Evolutionary conservation across 1,284 basidiomycete genomes (phyloP).

Genomic region (Moniliophthora roreri): DNA sequence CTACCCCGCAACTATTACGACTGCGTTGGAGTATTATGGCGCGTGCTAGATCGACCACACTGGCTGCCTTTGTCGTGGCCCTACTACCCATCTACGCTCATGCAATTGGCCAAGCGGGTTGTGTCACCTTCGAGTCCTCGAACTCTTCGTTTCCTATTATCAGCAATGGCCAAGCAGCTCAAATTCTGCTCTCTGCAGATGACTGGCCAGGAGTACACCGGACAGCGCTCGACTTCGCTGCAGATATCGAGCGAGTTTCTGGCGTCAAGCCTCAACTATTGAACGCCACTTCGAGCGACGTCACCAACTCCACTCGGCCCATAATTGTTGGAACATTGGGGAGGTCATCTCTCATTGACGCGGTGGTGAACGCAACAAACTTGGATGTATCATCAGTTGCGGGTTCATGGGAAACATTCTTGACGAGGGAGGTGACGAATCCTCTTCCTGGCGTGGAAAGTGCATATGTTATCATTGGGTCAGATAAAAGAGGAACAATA

Average conservation of each 20-base stretch:
- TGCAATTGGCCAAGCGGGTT: too few species aligned
- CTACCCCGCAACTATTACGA: too few species aligned
- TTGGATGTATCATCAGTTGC: conserved; percentile 56
- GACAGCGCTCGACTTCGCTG: conserved; percentile 58
- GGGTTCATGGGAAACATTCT: conserved; percentile 67
- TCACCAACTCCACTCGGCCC: conserved; percentile 29
- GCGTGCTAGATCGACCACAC: too few species aligned
- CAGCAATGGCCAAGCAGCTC: conserved; percentile 41
- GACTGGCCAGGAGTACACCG: conserved; percentile 69
- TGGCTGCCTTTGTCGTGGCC: too few species aligned
- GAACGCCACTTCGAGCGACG: conserved; percentile 40
- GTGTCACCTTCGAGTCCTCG: conserved; percentile 27
- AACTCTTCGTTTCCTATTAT: conserved; percentile 39
- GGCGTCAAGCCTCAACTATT: conserved; percentile 45
- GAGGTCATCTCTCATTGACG: conserved; percentile 56
- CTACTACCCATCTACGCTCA: too few species aligned
- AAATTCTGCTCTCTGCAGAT: conserved; percentile 51
- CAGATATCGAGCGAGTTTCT: conserved; percentile 63
- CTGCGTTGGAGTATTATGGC: too few species aligned
- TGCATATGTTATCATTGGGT: conserved; percentile 66
- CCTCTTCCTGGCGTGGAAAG: conserved; percentile 57
- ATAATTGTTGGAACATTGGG: conserved; percentile 70
- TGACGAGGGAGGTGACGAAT: conserved; percentile 50
- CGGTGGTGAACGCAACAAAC: conserved; percentile 49
- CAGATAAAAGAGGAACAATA: conserved; percentile 68